These are phyloP conservation scores for Myxozyma neglecta DNA, from an alignment of 805 yeast genomes.

Conservation along the genomic window DNA sequence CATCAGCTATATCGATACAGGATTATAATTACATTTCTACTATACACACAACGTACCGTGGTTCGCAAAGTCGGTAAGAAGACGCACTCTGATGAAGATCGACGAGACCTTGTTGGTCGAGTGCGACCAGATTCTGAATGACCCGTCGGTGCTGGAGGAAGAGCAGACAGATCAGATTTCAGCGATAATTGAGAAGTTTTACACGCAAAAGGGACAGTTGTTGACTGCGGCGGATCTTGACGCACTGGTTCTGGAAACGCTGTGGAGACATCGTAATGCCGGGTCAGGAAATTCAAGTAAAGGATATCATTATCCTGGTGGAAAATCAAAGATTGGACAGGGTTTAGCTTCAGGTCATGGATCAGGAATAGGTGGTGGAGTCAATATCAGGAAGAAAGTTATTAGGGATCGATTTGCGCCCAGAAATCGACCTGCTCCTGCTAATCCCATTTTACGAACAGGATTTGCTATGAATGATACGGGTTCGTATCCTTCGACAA, in stretches of 20 bases:
- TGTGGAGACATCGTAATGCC: conserved; percentile 22
- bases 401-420: neutral
- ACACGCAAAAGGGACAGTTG: conserved; percentile 14
- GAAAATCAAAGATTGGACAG: neutral
- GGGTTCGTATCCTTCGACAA: conserved; percentile 17
- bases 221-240: conserved; percentile 25
- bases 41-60: neutral
- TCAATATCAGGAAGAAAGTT: conserved; percentile 8
- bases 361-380: neutral
- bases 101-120: conserved; percentile 7
- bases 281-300: neutral
- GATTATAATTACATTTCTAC: neutral
- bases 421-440: neutral
- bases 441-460: neutral
- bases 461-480: neutral
- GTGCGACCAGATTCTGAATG: conserved; percentile 23
- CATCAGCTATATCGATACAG: neutral
- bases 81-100: neutral
- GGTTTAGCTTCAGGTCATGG: neutral
- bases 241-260: conserved; percentile 17
- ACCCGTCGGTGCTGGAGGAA: conserved; percentile 28
- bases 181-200: conserved; percentile 4
- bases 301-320: neutral
- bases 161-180: conserved; percentile 26
- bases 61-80: neutral